Evolutionary conservation across 1,139 yeast species (phyloP).

Genomic region (Zhuliangozyma parablackwelliae): DNA sequence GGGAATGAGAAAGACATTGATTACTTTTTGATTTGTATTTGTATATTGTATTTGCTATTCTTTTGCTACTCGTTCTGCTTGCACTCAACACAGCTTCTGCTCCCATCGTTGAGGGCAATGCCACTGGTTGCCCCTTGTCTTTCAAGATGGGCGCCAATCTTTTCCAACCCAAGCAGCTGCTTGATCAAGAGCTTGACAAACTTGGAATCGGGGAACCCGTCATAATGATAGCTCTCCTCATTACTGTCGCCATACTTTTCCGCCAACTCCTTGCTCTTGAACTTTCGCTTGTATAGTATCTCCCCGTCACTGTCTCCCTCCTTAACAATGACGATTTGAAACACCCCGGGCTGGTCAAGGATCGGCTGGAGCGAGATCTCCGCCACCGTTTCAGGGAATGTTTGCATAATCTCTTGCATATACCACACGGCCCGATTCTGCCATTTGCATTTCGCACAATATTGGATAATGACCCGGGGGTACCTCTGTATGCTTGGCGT

Average conservation of each 20-base stretch:
- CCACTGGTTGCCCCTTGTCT: slow-evolving; percentile 2
- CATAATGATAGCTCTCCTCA: slow-evolving; percentile 30
- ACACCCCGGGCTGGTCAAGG: slow-evolving; percentile 35
- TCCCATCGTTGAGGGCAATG: slow-evolving; percentile 8
- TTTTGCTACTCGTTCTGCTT: background rate
- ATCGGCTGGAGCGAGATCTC: slow-evolving; percentile 40
- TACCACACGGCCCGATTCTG: slow-evolving; percentile 48
- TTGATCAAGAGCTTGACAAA: slow-evolving; percentile 34
- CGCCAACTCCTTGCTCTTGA: slow-evolving; percentile 23
- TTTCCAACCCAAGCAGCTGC: slow-evolving; percentile 25
- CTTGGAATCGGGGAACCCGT: slow-evolving; percentile 47
- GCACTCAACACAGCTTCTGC: slow-evolving; percentile 12
- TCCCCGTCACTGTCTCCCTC: slow-evolving; percentile 8
- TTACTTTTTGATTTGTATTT: background rate
- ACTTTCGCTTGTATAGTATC: slow-evolving; percentile 33
- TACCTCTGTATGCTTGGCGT: slow-evolving; percentile 5
- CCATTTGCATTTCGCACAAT: slow-evolving; percentile 46
- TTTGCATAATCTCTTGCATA: slow-evolving; percentile 39
- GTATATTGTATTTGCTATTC: background rate
- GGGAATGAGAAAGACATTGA: slow-evolving; percentile 6
- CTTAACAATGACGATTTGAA: slow-evolving; percentile 22
- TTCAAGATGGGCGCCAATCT: slow-evolving; percentile 26
- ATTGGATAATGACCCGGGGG: slow-evolving; percentile 35
- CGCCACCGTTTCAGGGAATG: slow-evolving; percentile 35
- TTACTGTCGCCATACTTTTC: slow-evolving; percentile 16